Base-by-base conservation (phyloP, 164 flowering plant genomes). In the Taxillus chinensis region DNA sequence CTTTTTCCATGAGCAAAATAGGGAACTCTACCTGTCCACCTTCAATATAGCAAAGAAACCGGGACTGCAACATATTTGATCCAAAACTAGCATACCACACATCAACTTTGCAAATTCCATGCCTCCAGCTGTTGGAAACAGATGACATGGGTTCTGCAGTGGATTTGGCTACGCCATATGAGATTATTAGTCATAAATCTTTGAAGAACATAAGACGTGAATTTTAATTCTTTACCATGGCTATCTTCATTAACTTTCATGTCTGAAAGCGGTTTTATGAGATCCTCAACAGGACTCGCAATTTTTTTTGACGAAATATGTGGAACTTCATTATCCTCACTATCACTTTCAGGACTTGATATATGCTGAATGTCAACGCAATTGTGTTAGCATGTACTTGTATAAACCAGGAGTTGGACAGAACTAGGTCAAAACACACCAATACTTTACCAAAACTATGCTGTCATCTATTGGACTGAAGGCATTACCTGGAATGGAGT, bases 41-140 rank as follows among this genome's bases (percentile, higher is more conserved):
- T 80, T 78, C 68, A 59, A 95, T 82, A 67, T 95, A 95, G 78
- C 97, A 95, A 11, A 80, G 78, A 60, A 95, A 82, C 68, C 99
- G 84, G 55, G 86, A 65, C 55, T 67, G 76, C 79, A 85, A 81
- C 95, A 91, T 87, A 71, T 95, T 95, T 57, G 99, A 95, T 68
- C 99, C 99, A 72, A 59, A 95, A 63, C 83, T 60, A 10, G 86
- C 97, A 78, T 95, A 95, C 96, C 95, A 91, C 46, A 95, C 64
- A 62, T 85, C 82, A 68, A 80, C 62, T 68, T 83, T 80, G 48
- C 89, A 80, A 55, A 80, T 75, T 70, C 77, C 77, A 10, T 78
- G 64, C 72, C 99, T 87, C 97, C 97, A 91, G 3, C 72, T 11
- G 42, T 59, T 43, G 59, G 83, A 67, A 71, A 53, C 64, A 57